Conservation (phyloP, 306 rosid genomes). For the Malus orientalis region DNA sequence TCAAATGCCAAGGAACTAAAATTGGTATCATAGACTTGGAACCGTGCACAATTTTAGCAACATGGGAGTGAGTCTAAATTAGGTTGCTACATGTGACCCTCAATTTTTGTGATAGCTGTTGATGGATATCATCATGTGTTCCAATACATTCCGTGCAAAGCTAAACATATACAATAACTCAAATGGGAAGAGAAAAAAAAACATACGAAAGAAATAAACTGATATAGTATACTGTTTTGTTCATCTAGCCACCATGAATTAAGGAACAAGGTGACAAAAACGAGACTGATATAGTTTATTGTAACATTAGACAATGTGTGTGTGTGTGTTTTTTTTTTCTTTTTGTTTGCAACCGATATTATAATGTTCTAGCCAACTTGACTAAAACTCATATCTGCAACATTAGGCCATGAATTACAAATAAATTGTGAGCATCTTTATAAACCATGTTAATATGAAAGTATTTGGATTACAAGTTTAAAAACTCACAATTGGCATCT, state of each 20-base stretch:
- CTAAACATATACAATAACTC: not conserved
- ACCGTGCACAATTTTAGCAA: not conserved
- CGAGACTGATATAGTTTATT: too few species aligned
- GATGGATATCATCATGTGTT: not conserved
- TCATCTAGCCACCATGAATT: too few species aligned
- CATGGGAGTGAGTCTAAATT: conserved; percentile 31
- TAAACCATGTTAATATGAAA: not conserved
- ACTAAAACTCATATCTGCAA: not conserved
- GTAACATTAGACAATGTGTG: too few species aligned
- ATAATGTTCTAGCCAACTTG: not conserved
- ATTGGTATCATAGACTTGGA: not conserved
- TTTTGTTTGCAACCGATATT: too few species aligned
- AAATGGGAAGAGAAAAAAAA: too few species aligned
- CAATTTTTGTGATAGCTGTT: not conserved
- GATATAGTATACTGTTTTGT: too few species aligned
- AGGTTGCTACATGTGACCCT: conserved; percentile 22
- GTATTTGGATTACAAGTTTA: not conserved
- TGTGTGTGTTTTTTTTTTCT: too few species aligned
- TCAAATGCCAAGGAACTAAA: conserved; percentile 15
- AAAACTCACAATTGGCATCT: not conserved
- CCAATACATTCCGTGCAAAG: not conserved
- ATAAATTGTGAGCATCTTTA: not conserved
- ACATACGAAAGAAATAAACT: too few species aligned
- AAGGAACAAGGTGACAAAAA: too few species aligned
- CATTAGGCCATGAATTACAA: not conserved